A percentile compares a stretch with the other conserved stretches of the same genome.
phyloP scores from a whole-genome alignment of 768 basidiomycete genomes.

The Kwoniella sp. region DNA sequence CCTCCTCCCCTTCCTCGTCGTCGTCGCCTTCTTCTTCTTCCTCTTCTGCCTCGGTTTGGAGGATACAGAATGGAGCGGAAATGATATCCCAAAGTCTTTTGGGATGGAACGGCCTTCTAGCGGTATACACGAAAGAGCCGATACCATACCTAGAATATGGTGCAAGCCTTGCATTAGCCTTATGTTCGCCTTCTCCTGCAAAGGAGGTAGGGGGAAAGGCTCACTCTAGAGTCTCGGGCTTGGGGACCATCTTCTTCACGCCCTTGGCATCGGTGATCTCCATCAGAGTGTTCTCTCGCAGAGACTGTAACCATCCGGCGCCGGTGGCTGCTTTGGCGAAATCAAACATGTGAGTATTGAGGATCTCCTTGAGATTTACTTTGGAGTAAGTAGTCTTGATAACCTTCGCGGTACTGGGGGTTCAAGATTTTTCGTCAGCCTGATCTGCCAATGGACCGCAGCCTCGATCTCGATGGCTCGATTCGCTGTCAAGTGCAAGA shows the following conservation, averaged over 20 bases:
- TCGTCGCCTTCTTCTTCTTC: slow-evolving; percentile 28
- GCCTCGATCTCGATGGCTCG: neutral
- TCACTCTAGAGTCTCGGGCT: slow-evolving; percentile 54
- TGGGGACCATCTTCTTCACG: slow-evolving; percentile 36
- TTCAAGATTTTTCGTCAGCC: too few species aligned
- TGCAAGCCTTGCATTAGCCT: neutral
- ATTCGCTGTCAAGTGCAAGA: neutral
- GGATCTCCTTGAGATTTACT: slow-evolving; percentile 47
- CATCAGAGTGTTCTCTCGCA: slow-evolving; percentile 43
- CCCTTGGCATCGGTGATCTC: slow-evolving; percentile 33
- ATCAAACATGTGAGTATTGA: slow-evolving; percentile 52
- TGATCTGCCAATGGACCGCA: neutral
- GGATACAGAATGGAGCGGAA: slow-evolving; percentile 49
- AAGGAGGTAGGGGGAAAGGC: neutral
- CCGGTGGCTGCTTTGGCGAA: slow-evolving; percentile 50
- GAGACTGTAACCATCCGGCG: slow-evolving; percentile 53
- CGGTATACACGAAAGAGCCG: slow-evolving; percentile 51
- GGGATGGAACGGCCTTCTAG: slow-evolving; percentile 56
- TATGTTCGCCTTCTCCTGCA: neutral
- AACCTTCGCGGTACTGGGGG: slow-evolving; percentile 28
- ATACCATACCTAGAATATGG: slow-evolving; percentile 39
- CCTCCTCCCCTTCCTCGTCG: slow-evolving; percentile 23
- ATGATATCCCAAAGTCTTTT: slow-evolving; percentile 53
- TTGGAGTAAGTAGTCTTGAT: slow-evolving; percentile 34
- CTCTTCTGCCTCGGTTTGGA: slow-evolving; percentile 48